Evolutionary conservation across 495 filamentous ascomycete species (phyloP).

Genomic region (Talaromyces stipitatus): DNA sequence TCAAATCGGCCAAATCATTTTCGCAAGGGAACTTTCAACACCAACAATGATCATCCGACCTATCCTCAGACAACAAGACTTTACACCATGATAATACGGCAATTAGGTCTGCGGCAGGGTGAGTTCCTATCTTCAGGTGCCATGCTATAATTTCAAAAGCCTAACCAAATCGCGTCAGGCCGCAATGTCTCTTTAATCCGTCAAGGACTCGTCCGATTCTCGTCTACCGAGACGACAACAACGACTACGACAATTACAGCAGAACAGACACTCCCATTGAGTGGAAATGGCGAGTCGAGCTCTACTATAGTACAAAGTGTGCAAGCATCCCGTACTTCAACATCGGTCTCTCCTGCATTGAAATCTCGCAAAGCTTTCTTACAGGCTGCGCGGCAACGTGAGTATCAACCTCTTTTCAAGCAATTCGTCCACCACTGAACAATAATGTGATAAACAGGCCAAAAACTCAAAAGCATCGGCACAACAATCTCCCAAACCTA

Average conservation of each 20-base stretch:
- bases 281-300: not conserved
- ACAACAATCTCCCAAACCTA: conserved; percentile 36
- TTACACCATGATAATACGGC: conserved; percentile 37
- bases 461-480: conserved; percentile 26
- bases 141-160: not conserved
- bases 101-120: conserved; percentile 38
- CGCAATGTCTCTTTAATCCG: conserved; percentile 34
- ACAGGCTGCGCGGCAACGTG: not conserved
- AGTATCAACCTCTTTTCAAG: not conserved
- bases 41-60: not conserved
- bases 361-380: not conserved
- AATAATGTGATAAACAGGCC: conserved; percentile 12
- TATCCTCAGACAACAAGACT: not conserved
- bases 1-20: not conserved
- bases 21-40: not conserved
- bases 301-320: not conserved
- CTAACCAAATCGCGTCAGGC: conserved; percentile 20
- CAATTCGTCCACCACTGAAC: not conserved
- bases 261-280: not conserved
- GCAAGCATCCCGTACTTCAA: not conserved
- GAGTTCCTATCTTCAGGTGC: conserved; percentile 6
- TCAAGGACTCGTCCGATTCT: conserved; percentile 28
- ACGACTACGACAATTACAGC: not conserved
- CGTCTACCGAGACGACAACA: conserved; percentile 20
- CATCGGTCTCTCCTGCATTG: not conserved